Base-by-base conservation (phyloP, 768 basidiomycete genomes). In the Clitopilus hobsonii region DNA sequence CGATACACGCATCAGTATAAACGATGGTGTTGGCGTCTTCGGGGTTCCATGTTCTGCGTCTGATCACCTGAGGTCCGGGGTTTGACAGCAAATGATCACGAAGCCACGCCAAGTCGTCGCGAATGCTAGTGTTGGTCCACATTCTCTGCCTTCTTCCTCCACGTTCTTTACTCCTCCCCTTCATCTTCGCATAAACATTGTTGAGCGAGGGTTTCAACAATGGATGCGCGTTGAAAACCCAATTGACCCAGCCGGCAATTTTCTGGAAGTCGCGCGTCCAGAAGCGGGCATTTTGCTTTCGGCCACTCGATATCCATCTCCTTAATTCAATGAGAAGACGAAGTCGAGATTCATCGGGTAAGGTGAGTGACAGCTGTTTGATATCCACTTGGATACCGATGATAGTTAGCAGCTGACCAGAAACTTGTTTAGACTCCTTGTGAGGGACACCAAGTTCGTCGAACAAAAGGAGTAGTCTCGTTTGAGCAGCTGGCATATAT, bases 381-480 rank as follows among this genome's bases (percentile, higher is more conserved):
- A 67, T 38, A 51, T 78, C 68, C 3, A 78, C 69, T 0, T 61
- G 16, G 51, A 78, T 69, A 0, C 78, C 74, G 53, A 78, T 75
- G 53, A 78, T 69, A 1, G 60, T 58, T 1, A 80, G 59, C 0
- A 27, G n/a, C 0, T 20, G 1, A 0, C 74, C 74, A 24, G 20
- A 67, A 0, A 73, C 7, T 49, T 82, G 78, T 57, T 81, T 81
- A 2, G 51, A 22, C 2, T 64, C 32, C 8, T 71, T 66, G 56
- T 79, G 75, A 0, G 76, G 78, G 0, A 77, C 56, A 0, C 73
- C 67, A 0, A 78, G 51, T 0, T 63, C 47, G 55, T 80, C 77
- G 72, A 71, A 77, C 0, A 79, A 68, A 0, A 22, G 18, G 0
- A 79, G 65, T 0, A 79, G 62, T 0, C 26, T 20, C 0, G 55